Evolutionary conservation across 306 rosid genomes (phyloP), one percentile per base, ranked within the genome.

Genomic region (Comarum palustre): DNA sequence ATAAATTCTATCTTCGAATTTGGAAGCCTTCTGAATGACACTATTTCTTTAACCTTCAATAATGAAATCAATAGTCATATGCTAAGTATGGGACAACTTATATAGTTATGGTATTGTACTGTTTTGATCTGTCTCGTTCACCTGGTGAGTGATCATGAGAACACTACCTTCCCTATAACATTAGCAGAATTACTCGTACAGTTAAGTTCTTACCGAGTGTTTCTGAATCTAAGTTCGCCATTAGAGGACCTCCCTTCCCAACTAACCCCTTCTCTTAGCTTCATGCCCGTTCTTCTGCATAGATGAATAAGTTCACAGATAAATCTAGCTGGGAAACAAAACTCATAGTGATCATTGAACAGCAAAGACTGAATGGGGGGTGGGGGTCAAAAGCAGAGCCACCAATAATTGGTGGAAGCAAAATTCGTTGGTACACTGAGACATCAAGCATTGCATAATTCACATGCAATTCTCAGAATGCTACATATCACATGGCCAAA

Each of bases 361-460:
- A 29, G 41, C 66, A 16, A 32, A 27, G 66, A 32, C 43, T 34
- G 45, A 15, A 2, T n/a, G 11, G 67, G 67, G 25, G n/a, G 3
- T 14, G 68, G 67, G 42, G 31, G 72, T 68, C 25, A 61, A 55
- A 73, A 69, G 68, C 12, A 68, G 52, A 31, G 20, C 12, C 9
- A 45, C 12, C 54, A 63, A 80, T 75, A 70, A 80, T 80, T 69
- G 73, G 58, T 74, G 55, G 25, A 24, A 65, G 60, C 52, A 2
- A 27, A 14, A 42, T 22, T 69, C 15, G 75, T 76, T 58, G 77
- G 81, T 73, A 46, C 70, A 73, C 63, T 52, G 47, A 19, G 46
- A 69, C 79, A 80, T 51, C 79, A 80, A 54, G 79, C 59, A 36
- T 62, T 76, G 55, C 72, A 62, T 77, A 64, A 48, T 46, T 66